A percentile compares a stretch with the other conserved stretches of the same genome.
These are phyloP conservation scores for Aspergillus ibericus DNA, from an alignment of 2,329 filamentous ascomycete species.

Conservation along the genomic window DNA sequence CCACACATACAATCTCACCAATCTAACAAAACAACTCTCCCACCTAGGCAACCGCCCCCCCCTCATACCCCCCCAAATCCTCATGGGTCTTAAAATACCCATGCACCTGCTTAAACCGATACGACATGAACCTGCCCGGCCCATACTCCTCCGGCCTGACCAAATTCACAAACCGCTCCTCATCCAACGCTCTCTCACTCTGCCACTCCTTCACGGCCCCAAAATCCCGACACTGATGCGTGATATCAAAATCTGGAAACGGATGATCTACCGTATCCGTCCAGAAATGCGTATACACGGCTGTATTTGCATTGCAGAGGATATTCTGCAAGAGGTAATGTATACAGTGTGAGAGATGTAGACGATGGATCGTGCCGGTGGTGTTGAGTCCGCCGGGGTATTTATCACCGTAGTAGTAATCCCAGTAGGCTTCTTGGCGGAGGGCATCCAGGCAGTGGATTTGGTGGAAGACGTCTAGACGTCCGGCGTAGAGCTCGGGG, in stretches of 20 bases:
- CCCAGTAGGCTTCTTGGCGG: not conserved
- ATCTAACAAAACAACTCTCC: no score
- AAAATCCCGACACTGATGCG: not conserved
- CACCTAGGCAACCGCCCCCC: not conserved
- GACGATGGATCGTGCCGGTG: not conserved
- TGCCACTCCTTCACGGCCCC: slow-evolving; percentile 3
- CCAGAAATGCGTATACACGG: not conserved
- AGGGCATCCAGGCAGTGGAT: slow-evolving; percentile 2
- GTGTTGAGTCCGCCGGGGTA: not conserved
- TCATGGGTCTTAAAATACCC: not conserved
- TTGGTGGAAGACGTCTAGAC: not conserved
- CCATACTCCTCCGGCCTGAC: not conserved
- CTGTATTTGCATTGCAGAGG: not conserved
- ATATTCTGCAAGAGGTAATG: slow-evolving; percentile 1
- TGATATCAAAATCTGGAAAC: slow-evolving; percentile 5
- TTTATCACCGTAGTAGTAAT: not conserved
- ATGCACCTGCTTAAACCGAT: not conserved
- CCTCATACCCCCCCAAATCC: not conserved
- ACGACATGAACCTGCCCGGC: not conserved
- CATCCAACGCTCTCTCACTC: not conserved
- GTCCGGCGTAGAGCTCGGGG: not conserved
- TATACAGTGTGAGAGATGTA: slow-evolving; percentile 1
- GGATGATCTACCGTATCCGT: not conserved
- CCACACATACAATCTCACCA: no score
- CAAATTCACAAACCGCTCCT: not conserved